Conservation (phyloP, 257 asterid species). For the Schizonepeta tenuifolia region DNA sequence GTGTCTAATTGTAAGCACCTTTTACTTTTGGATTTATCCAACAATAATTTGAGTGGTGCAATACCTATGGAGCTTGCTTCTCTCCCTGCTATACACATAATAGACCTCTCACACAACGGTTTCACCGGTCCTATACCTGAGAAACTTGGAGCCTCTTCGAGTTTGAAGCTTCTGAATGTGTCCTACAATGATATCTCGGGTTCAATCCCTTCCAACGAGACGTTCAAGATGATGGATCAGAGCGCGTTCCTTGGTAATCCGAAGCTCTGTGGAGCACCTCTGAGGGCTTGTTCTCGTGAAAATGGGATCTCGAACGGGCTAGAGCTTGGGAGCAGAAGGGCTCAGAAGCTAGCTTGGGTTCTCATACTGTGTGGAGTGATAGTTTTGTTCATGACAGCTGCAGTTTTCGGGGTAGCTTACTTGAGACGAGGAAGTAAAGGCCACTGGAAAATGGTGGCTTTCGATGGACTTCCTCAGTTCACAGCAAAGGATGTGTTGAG, state of each 20-base stretch:
- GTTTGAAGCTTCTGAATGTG: constrained; percentile 67
- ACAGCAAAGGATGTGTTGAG: constrained; percentile 77
- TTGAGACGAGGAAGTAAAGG: constrained; percentile 52
- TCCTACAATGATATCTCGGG: constrained; percentile 90
- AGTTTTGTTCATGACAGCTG: constrained; percentile 53
- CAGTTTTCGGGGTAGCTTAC: constrained; percentile 60
- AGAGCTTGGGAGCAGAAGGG: constrained; percentile 66
- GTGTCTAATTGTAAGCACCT: constrained; percentile 68
- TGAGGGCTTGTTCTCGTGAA: constrained; percentile 56
- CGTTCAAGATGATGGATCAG: constrained; percentile 57
- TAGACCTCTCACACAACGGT: constrained; percentile 69
- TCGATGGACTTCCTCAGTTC: constrained; percentile 75
- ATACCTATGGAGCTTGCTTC: constrained; percentile 65
- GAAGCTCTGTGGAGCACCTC: constrained; percentile 76
- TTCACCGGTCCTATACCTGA: constrained; percentile 66
- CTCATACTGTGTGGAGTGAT: constrained; percentile 70
- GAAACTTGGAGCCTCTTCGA: constrained; percentile 53
- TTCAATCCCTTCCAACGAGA: constrained; percentile 59
- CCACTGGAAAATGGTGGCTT: constrained; percentile 76
- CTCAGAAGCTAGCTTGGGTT: constrained; percentile 85
- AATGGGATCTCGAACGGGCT: constrained; percentile 59
- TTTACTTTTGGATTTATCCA: constrained; percentile 60
- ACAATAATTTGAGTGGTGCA: constrained; percentile 68
- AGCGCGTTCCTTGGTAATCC: constrained; percentile 85
- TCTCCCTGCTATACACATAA: constrained; percentile 52